These are phyloP conservation scores for Beauveria caledonica DNA, from an alignment of 2,329 filamentous ascomycete species.

Conservation along the genomic window DNA sequence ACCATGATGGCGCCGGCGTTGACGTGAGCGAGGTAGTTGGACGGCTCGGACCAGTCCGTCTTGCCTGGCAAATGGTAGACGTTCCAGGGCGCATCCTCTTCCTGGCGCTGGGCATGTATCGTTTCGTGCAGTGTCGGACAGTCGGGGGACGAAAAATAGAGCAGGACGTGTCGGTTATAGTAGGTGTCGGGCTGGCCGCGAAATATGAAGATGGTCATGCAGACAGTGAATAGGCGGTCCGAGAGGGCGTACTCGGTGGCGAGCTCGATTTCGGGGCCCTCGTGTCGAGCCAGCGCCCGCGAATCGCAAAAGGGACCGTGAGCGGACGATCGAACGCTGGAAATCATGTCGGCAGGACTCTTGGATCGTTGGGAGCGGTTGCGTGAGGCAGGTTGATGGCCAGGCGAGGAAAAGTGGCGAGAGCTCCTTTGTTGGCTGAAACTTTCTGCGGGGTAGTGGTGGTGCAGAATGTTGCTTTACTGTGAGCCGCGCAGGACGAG, in stretches of 20 bases:
- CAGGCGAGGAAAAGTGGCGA: slow-evolving; percentile 4
- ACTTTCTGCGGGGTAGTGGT: slow-evolving; percentile 5
- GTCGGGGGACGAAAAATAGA: slow-evolving; percentile 15
- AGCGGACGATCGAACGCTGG: not conserved
- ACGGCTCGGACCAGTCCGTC: slow-evolving; percentile 11
- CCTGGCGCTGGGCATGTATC: slow-evolving; percentile 12
- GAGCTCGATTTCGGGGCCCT: not conserved
- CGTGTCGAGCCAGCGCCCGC: not conserved
- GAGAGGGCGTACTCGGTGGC: slow-evolving; percentile 4
- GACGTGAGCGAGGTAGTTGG: slow-evolving; percentile 13
- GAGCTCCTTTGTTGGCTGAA: not conserved
- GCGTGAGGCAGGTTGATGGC: not conserved
- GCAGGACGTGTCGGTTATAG: slow-evolving; percentile 13
- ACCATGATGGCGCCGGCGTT: slow-evolving; percentile 14
- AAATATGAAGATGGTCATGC: slow-evolving; percentile 12
- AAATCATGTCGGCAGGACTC: not conserved
- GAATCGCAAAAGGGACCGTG: not conserved
- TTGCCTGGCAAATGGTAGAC: slow-evolving; percentile 8
- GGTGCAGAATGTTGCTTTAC: not conserved
- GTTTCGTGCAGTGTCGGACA: slow-evolving; percentile 11
- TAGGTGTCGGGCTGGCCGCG: slow-evolving; percentile 12
- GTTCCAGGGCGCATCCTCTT: slow-evolving; percentile 7
- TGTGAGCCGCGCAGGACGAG: not conserved
- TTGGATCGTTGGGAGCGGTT: not conserved
- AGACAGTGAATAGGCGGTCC: slow-evolving; percentile 8